Base-by-base conservation (phyloP, 108 stramenopile genomes). In the Skeletonema grethae region DNA sequence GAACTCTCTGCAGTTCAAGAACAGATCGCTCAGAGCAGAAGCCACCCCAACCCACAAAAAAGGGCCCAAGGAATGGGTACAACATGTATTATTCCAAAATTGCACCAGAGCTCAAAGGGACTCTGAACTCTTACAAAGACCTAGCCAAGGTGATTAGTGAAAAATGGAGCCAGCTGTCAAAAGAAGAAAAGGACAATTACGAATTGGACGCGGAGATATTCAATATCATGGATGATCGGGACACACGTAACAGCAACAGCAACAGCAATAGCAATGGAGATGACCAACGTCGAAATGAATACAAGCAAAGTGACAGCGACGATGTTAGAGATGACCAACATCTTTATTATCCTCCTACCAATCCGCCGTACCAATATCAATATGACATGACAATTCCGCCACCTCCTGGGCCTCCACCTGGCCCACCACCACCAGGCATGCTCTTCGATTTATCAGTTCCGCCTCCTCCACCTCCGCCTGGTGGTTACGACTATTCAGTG, bases 171-270 rank as follows among this genome's bases (percentile, higher is more conserved):
- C 3, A n/a, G 0, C 18, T 48, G 18, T 48, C 46, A n/a, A 48
- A 48, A 48, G 46, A 48, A 18, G 46, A 48, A 48, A 48, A 18
- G 16, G 46, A 48, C 5, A 48, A 48, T 48, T 48, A 48, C 18
- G 46, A 48, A 18, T 48, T 48, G 18, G 46, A 48, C 46, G 46
- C 46, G 6, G 46, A 48, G 46, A 48, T 48, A 48, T 48, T 48
- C 18, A 48, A 48, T 48, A 18, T 48, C 16, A 48, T 48, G 46
- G 46, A 48, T 48, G 46, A 48, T 38, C 36, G 36, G 9, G 36
- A 38, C 36, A 38, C 36, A 11, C 36, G 36, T 11, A 9, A 38
- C 10, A 38, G 36, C 36, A 10, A 38, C 11, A 11, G 9, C 10
- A 11, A 38, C 25, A 28, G 25, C 25, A 28, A 28, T 28, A 11